These are phyloP conservation scores for Nicotiana benthamiana DNA, from an alignment of 257 asterid genomes.

Conservation along the genomic window DNA sequence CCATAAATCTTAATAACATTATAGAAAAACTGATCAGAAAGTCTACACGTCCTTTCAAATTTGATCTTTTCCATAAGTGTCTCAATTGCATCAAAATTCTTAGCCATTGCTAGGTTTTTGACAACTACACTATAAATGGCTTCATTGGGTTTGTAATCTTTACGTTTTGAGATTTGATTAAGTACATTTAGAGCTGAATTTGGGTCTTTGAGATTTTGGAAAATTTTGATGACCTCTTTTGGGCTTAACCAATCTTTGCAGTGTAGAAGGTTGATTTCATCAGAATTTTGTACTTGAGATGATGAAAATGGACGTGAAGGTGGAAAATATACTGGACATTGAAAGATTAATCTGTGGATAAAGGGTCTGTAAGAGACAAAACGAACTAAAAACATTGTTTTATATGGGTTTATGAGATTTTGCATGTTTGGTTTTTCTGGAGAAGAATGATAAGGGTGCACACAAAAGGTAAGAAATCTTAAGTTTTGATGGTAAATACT, in stretches of 20 bases:
- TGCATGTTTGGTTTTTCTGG: no score
- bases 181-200: no score
- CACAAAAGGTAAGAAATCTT: no score
- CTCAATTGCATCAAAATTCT: constrained; percentile 60
- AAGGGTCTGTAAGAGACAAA: not conserved
- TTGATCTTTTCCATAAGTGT: constrained; percentile 56
- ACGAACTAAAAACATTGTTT: not conserved
- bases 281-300: no score
- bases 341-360: constrained; percentile 26
- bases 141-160: constrained; percentile 77
- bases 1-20: constrained; percentile 72
- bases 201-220: no score
- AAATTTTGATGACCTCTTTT: no score
- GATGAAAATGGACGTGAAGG: constrained; percentile 28
- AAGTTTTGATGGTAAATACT: no score
- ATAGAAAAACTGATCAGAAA: constrained; percentile 72
- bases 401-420: no score
- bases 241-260: no score
- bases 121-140: constrained; percentile 56
- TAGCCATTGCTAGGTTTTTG: no score
- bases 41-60: constrained; percentile 71
- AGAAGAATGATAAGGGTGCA: no score
- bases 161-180: constrained; percentile 48
- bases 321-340: not conserved
- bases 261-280: no score